Evolutionary conservation across 805 yeast species (phyloP), one percentile per base, ranked within the genome.

Genomic region (Candida glaebosa): DNA sequence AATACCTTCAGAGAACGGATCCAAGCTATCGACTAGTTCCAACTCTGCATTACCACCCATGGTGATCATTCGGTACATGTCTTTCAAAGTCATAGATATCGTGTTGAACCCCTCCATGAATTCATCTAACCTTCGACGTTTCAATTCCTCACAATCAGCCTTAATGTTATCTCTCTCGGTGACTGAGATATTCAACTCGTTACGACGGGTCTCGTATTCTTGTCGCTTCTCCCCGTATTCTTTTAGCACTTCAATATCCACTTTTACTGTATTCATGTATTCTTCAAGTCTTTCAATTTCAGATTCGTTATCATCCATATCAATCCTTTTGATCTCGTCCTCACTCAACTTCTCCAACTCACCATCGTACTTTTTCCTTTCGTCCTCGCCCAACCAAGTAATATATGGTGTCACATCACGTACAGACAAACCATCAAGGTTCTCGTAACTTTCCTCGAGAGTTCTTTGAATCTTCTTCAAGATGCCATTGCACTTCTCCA

Each of bases 1-100:
- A 30, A 93, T 90, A 24, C 99, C 99, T 65, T 93, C 99, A 1
- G 96, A 81, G 56, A 93, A 93, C n/a, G 99, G 99, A 63, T 93
- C 98, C 57, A 91, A 75, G 46, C 95, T 84, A 57, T 93, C 99
- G 15, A 89, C 97, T 34, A 91, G 73, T 60, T 93, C 99, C 26
- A 93, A 72, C 60, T 93, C 99, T 0, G 99, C 99, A 67, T 91
- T 93, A 25, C 99, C 99, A 19, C 99, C 99, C 95, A 91, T 89
- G 1, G 99, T 93, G 46, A 93, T 93, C 95, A 93, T 87, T 57
- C 90, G 95, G 56, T 93, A 93, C 98, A 93, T 90, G 54, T 88
- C 96, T 60, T 91, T 93, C 49, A 93, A 74, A 5, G 96, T 86
- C 58, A 81, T 71, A 1, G 97, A 88, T 20, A 93, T 93, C 16